Conservation (phyloP, 2,329 filamentous ascomycete species). For the Meredithiella fracta region DNA sequence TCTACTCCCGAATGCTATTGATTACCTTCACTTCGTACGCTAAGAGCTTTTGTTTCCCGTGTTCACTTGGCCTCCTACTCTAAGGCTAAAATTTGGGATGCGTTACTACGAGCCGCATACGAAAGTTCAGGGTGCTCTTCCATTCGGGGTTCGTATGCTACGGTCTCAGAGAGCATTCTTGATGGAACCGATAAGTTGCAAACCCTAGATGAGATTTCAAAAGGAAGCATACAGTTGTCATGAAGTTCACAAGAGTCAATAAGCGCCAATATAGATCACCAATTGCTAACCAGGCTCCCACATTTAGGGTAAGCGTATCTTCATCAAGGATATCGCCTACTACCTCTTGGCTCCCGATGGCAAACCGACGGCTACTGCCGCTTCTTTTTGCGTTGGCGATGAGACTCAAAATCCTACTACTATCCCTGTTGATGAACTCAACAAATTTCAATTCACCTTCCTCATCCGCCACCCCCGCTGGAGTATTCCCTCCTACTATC, state of each 20-base stretch:
- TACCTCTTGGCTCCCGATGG: conserved; percentile 68
- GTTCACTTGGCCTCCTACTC: not conserved
- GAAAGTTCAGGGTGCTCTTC: not conserved
- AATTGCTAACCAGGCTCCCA: conserved; percentile 14
- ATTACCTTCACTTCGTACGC: not conserved
- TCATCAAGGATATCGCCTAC: conserved; percentile 96
- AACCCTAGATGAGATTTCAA: not conserved
- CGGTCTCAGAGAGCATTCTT: not conserved
- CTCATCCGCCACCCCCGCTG: conserved; percentile 89
- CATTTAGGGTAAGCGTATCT: conserved; percentile 66
- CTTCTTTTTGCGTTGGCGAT: conserved; percentile 52
- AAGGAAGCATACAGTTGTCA: not conserved
- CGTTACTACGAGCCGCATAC: not conserved
- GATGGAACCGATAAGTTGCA: not conserved
- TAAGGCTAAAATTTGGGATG: not conserved
- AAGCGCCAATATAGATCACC: too few relatives aligned
- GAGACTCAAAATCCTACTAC: conserved; percentile 72
- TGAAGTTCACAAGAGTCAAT: not conserved
- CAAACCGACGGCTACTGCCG: conserved; percentile 53
- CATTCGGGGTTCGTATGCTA: not conserved
- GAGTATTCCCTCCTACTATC: conserved; percentile 84
- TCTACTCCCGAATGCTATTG: not conserved
- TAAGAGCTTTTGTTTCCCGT: conserved; percentile 4
- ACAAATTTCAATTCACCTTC: conserved; percentile 85
- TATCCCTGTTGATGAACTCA: conserved; percentile 55